Percentiles rank a stretch among this genome's conserved stretches.
Conservation (phyloP, 2,329 filamentous ascomycete genomes). For the Tolypocladium tropicale region DNA sequence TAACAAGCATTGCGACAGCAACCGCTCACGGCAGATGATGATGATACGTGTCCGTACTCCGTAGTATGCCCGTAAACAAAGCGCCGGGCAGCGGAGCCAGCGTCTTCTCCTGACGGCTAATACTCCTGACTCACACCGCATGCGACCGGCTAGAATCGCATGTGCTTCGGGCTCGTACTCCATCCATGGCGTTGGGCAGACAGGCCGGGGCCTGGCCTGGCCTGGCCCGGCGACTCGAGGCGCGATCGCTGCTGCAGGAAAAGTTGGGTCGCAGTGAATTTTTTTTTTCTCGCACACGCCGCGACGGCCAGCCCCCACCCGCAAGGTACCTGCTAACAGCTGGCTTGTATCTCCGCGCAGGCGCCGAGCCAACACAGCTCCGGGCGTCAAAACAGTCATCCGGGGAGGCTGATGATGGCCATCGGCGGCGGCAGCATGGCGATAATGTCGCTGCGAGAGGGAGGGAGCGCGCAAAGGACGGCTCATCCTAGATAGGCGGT, state of each 20-base stretch:
- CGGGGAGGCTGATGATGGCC: background rate
- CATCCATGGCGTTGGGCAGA: constrained; percentile 13
- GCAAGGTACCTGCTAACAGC: constrained; percentile 17
- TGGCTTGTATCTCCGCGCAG: constrained; percentile 12
- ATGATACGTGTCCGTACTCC: background rate
- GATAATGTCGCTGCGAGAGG: background rate
- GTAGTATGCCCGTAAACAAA: background rate
- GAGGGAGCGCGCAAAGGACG: background rate
- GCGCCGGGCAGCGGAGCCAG: background rate
- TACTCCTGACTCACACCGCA: constrained; percentile 2
- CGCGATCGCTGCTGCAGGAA: constrained; percentile 4
- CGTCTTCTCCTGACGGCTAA: background rate
- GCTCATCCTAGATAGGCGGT: no score
- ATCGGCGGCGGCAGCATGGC: background rate
- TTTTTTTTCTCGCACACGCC: constrained; percentile 8
- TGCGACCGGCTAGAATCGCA: constrained; percentile 3
- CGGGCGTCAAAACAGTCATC: background rate
- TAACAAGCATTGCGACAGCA: background rate
- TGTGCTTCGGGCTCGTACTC: constrained; percentile 11
- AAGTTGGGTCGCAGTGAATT: constrained; percentile 13
- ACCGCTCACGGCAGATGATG: background rate
- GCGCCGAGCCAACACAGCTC: background rate
- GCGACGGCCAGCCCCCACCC: constrained; percentile 3
- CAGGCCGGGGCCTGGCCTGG: no score
- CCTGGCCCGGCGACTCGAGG: constrained; percentile 5